Conservation (phyloP, 305 asterid species). For the Fraxinus xanthoxyloides region DNA sequence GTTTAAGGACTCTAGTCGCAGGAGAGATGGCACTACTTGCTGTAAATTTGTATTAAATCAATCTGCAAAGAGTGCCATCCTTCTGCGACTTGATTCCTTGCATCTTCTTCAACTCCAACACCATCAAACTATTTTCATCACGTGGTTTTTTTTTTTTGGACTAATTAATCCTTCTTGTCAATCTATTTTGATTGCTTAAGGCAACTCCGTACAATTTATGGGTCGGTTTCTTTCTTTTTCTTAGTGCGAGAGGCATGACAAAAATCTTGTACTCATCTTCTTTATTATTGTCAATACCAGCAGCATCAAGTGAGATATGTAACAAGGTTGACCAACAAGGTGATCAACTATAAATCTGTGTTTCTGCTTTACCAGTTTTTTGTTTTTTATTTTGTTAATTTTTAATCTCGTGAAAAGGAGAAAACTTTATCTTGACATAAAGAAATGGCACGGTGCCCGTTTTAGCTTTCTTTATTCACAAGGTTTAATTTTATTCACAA, state of each 20-base stretch:
- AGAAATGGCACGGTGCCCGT: no score
- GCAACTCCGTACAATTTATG: no score
- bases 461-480: no score
- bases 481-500: no score
- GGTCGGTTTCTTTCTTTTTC: no score
- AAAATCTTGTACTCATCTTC: no score
- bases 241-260: no score
- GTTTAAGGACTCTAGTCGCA: background rate
- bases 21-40: background rate
- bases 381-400: no score
- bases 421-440: no score
- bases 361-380: background rate
- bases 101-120: background rate
- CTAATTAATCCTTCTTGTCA: no score
- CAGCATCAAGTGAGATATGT: background rate
- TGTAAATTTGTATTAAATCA: background rate
- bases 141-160: no score
- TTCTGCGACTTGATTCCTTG: background rate
- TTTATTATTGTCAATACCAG: background rate
- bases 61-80: background rate
- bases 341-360: background rate
- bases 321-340: background rate
- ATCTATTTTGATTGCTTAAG: no score
- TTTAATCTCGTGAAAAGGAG: background rate
- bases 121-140: background rate